A percentile compares a stretch with the other conserved stretches of the same genome.
Evolutionary conservation across 2,329 filamentous ascomycete genomes (phyloP).

Genomic region (Phyllosticta citrichinensis): DNA sequence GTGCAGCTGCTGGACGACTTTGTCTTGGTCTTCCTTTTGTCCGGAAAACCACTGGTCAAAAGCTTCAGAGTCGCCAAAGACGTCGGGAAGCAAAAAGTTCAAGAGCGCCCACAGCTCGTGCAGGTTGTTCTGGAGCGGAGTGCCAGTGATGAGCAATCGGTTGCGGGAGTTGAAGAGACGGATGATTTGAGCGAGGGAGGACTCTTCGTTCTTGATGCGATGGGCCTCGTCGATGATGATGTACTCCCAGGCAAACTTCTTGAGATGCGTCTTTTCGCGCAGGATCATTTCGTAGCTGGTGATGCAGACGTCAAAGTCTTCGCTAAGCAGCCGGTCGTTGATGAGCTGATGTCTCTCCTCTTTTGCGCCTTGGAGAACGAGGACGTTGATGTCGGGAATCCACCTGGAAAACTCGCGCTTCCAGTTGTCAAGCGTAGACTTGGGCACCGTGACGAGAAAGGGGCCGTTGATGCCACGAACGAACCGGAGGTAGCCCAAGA

Average conservation of each 20-base stretch:
- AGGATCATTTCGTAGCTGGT: slow-evolving; percentile 99
- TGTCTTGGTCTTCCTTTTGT: slow-evolving; percentile 84
- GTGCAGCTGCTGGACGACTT: slow-evolving; percentile 91
- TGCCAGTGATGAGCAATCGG: slow-evolving; percentile 89
- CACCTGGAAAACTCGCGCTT: slow-evolving; percentile 86
- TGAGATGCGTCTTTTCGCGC: slow-evolving; percentile 84
- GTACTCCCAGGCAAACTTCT: slow-evolving; percentile 99
- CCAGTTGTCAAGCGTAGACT: slow-evolving; percentile 98
- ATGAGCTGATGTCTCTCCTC: slow-evolving; percentile 85
- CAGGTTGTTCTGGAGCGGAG: slow-evolving; percentile 92
- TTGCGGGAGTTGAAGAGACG: slow-evolving; percentile 94
- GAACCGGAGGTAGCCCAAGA: slow-evolving; percentile 88
- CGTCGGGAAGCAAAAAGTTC: slow-evolving; percentile 95
- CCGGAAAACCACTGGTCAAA: slow-evolving; percentile 98
- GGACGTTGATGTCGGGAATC: slow-evolving; percentile 91
- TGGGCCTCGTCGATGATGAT: slow-evolving; percentile 98
- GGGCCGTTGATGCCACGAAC: slow-evolving; percentile 82
- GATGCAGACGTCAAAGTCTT: slow-evolving; percentile 95
- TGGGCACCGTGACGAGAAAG: slow-evolving; percentile 85
- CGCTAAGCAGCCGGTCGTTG: slow-evolving; percentile 79
- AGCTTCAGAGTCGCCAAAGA: slow-evolving; percentile 91
- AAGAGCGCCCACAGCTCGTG: slow-evolving; percentile 96
- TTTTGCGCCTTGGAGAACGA: slow-evolving; percentile 90
- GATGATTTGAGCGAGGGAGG: slow-evolving; percentile 91
- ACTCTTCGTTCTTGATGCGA: slow-evolving; percentile 99